Conservation (phyloP, 495 filamentous ascomycete genomes). For the Lophiotrema nucula region DNA sequence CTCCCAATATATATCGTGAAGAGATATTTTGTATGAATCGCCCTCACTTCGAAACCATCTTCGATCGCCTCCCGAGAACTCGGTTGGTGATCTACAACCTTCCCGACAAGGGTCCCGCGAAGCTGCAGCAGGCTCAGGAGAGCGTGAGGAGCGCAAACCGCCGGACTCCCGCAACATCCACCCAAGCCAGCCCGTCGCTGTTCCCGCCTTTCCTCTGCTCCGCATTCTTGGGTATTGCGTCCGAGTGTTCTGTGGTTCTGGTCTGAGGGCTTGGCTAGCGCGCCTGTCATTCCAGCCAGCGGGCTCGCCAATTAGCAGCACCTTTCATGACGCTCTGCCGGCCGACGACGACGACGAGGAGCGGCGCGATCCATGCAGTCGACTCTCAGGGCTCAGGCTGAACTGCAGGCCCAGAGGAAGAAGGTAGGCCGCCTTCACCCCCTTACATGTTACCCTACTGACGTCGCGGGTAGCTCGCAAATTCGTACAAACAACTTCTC, state of each 20-base stretch:
- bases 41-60: too few species aligned
- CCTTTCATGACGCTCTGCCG: slow-evolving; percentile 29
- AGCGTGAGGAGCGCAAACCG: too few species aligned
- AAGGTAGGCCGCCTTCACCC: slow-evolving; percentile 58
- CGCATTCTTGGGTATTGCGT: neutral
- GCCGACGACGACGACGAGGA: slow-evolving; percentile 6
- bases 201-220: neutral
- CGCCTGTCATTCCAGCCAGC: slow-evolving; percentile 2
- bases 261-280: neutral
- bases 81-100: too few species aligned
- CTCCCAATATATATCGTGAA: too few species aligned
- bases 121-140: too few species aligned
- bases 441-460: slow-evolving; percentile 25
- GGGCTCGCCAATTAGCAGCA: slow-evolving; percentile 8
- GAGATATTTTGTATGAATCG: too few species aligned
- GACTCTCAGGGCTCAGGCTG: slow-evolving; percentile 57
- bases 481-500: slow-evolving; percentile 92
- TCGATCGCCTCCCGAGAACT: too few species aligned
- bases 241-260: neutral
- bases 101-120: too few species aligned
- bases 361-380: slow-evolving; percentile 36
- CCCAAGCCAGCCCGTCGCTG: too few species aligned
- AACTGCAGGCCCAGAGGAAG: slow-evolving; percentile 87
- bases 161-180: too few species aligned
- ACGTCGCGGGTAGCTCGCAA: slow-evolving; percentile 70